Evolutionary conservation across 225 moss, liverwort and hornwort species (phyloP).

Genomic region (Marchantia polymorpha): DNA sequence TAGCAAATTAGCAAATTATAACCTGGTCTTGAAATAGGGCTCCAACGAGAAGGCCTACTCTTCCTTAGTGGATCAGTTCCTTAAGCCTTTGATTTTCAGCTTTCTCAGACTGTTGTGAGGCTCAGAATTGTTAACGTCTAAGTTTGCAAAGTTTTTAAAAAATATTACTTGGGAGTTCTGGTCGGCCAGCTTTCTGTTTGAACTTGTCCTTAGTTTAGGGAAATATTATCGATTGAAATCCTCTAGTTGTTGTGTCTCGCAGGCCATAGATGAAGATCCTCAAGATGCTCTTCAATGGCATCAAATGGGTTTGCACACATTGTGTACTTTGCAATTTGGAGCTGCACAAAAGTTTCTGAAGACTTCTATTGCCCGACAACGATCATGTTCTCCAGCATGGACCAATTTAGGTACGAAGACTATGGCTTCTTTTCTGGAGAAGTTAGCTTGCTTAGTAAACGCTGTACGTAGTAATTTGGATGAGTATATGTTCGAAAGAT

Average conservation of each 20-base stretch:
- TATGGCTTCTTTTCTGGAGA: background rate
- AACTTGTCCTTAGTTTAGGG: background rate
- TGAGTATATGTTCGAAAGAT: background rate
- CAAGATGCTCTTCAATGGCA: constrained; percentile 62
- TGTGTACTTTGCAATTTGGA: constrained; percentile 56
- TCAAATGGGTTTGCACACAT: constrained; percentile 59
- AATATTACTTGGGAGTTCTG: too few relatives aligned
- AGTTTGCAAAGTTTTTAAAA: too few relatives aligned
- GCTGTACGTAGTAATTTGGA: too few relatives aligned
- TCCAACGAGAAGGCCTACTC: background rate
- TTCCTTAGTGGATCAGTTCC: background rate
- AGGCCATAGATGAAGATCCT: constrained; percentile 68
- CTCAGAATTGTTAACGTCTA: too few relatives aligned
- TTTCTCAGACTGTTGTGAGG: background rate
- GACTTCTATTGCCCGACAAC: constrained; percentile 49
- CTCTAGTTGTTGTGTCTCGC: constrained; percentile 8
- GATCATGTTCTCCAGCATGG: constrained; percentile 49
- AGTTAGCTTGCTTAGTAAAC: too few relatives aligned
- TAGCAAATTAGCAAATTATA: background rate
- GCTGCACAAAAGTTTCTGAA: constrained; percentile 53
- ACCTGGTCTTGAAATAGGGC: background rate
- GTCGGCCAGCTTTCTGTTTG: background rate
- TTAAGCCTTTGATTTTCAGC: background rate
- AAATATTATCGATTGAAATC: background rate
- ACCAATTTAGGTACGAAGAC: constrained; percentile 48